Conservation (phyloP, 306 rosid species). For the Ormosia emarginata region DNA sequence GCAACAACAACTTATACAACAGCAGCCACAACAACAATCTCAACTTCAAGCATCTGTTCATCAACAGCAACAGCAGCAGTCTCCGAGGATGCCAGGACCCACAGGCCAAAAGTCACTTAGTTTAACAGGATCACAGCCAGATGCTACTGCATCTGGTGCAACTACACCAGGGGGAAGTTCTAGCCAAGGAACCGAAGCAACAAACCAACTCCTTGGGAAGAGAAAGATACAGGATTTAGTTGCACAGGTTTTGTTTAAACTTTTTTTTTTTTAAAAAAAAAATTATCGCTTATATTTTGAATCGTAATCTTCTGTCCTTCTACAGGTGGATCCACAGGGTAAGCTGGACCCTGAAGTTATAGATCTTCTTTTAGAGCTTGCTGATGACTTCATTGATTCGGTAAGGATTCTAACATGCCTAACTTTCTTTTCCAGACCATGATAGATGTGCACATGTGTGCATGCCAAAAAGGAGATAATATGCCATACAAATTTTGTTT, state of each 20-base stretch:
- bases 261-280: not conserved
- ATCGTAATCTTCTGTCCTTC: slow-evolving; percentile 15
- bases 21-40: slow-evolving; percentile 60
- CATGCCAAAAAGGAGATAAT: not conserved
- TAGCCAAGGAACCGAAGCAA: slow-evolving; percentile 97
- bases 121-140: slow-evolving; percentile 97
- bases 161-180: slow-evolving; percentile 99
- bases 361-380: slow-evolving; percentile 91
- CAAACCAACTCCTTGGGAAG: slow-evolving; percentile 98
- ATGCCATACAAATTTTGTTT: not conserved
- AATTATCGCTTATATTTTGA: slow-evolving; percentile 12
- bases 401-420: slow-evolving; percentile 50
- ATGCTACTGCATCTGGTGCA: slow-evolving; percentile 92
- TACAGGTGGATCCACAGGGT: slow-evolving; percentile 84
- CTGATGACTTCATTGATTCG: slow-evolving; percentile 91
- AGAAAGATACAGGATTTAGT: slow-evolving; percentile 98
- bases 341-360: slow-evolving; percentile 86
- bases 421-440: not conserved
- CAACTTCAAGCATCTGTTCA: slow-evolving; percentile 64
- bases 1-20: slow-evolving; percentile 51
- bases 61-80: slow-evolving; percentile 87
- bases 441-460: not conserved
- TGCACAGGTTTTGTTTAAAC: slow-evolving; percentile 64
- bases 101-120: slow-evolving; percentile 90
- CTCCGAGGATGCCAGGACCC: slow-evolving; percentile 82